A percentile compares a stretch with the other conserved stretches of the same genome.
Evolutionary conservation across 495 filamentous ascomycete genomes (phyloP).

Genomic region (Tirmania nivea): DNA sequence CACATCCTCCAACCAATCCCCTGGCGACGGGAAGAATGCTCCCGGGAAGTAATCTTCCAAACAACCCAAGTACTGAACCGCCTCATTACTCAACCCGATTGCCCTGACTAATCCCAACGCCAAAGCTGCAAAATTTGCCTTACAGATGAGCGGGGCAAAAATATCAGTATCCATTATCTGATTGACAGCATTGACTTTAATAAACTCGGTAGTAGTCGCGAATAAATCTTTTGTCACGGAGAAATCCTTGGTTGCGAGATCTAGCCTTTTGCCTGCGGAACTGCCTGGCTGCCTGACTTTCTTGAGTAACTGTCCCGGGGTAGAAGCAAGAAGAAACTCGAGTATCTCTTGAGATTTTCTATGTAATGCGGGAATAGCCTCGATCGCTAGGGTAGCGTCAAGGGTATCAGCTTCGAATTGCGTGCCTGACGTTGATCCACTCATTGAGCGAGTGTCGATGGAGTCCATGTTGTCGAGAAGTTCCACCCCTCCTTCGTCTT

Average conservation of each 20-base stretch:
- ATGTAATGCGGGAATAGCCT: background rate
- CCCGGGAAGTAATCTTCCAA: constrained; percentile 6
- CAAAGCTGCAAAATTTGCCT: constrained; percentile 8
- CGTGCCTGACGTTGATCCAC: background rate
- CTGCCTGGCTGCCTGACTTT: background rate
- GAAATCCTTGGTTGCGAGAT: background rate
- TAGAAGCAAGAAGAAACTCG: background rate
- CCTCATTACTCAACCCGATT: constrained; percentile 1
- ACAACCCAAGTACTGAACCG: constrained; percentile 6
- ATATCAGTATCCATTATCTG: background rate
- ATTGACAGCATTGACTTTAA: background rate
- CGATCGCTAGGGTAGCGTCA: background rate
- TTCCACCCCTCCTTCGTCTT: background rate
- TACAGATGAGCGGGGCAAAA: constrained; percentile 5
- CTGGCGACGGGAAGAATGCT: background rate
- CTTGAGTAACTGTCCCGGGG: background rate
- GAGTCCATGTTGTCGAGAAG: background rate
- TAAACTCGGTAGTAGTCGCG: background rate
- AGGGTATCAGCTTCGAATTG: background rate
- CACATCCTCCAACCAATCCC: constrained; percentile 6
- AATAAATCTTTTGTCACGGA: background rate
- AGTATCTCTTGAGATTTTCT: background rate
- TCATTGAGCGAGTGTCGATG: background rate
- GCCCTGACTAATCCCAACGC: constrained; percentile 8
- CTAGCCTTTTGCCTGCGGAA: background rate